Conservation (phyloP, 1,284 basidiomycete genomes). For the Pyrrhoderma noxium region DNA sequence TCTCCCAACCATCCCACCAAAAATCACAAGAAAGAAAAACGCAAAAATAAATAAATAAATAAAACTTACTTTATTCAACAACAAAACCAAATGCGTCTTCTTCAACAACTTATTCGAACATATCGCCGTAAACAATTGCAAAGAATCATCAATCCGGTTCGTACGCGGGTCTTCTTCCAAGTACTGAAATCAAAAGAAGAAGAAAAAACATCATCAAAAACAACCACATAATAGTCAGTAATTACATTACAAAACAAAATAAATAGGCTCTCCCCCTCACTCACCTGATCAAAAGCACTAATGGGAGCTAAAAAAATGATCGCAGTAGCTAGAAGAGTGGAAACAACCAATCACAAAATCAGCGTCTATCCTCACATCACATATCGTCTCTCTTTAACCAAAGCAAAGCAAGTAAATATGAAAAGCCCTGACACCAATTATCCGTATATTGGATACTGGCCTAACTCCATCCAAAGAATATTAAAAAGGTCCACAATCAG, state of each 20-base stretch:
- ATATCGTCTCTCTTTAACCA: conserved; percentile 48
- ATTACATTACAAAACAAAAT: no score
- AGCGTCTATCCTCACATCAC: no score
- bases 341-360: no score
- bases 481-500: no score
- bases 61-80: conserved; percentile 63
- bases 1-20: no score
- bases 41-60: background rate
- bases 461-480: no score
- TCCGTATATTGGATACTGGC: no score
- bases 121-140: conserved; percentile 66
- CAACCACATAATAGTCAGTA: background rate
- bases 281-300: conserved; percentile 75
- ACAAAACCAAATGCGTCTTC: conserved; percentile 62
- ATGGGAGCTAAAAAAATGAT: conserved; percentile 75
- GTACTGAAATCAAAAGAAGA: conserved; percentile 38
- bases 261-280: conserved; percentile 16
- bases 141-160: conserved; percentile 73
- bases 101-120: conserved; percentile 68
- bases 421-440: no score
- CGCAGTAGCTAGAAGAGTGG: conserved; percentile 52
- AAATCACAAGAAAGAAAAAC: no score
- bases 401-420: conserved; percentile 34
- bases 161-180: conserved; percentile 71
- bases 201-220: background rate